phyloP scores from a whole-genome alignment of 768 basidiomycete species.

The Chalciporus sphaerocephalus region DNA sequence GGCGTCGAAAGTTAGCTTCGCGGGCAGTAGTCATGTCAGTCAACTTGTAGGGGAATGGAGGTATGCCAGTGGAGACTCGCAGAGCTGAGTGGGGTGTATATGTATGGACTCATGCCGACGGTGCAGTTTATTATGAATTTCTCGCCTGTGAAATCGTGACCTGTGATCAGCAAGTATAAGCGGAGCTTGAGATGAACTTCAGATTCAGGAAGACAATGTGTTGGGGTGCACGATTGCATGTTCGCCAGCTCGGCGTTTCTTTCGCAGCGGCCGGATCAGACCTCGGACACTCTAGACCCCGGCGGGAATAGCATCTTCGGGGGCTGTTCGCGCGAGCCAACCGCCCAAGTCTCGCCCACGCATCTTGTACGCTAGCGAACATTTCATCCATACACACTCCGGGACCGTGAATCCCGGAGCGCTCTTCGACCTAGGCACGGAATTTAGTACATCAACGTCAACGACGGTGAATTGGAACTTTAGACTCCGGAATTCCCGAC shows the following conservation, averaged over 20 bases:
- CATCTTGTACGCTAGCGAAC: background rate
- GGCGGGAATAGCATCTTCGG: no score
- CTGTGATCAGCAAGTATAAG: background rate
- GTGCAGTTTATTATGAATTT: background rate
- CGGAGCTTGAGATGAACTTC: background rate
- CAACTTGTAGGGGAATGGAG: background rate
- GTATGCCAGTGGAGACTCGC: background rate
- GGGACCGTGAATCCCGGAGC: no score
- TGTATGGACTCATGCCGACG: background rate
- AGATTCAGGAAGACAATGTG: background rate
- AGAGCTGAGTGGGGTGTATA: background rate
- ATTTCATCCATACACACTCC: background rate
- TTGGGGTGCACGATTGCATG: background rate
- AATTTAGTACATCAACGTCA: background rate
- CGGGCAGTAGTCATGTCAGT: background rate
- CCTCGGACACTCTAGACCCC: background rate
- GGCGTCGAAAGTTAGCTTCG: constrained; percentile 39
- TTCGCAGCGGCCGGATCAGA: background rate
- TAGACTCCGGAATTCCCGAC: background rate
- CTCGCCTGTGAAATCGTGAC: background rate
- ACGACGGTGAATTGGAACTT: background rate
- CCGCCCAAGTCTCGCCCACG: background rate
- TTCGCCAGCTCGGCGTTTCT: background rate
- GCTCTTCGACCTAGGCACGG: background rate
- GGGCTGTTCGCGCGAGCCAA: background rate